Conservation (phyloP, 176 grass and related monocot species). For the Aegilops umbellulata region DNA sequence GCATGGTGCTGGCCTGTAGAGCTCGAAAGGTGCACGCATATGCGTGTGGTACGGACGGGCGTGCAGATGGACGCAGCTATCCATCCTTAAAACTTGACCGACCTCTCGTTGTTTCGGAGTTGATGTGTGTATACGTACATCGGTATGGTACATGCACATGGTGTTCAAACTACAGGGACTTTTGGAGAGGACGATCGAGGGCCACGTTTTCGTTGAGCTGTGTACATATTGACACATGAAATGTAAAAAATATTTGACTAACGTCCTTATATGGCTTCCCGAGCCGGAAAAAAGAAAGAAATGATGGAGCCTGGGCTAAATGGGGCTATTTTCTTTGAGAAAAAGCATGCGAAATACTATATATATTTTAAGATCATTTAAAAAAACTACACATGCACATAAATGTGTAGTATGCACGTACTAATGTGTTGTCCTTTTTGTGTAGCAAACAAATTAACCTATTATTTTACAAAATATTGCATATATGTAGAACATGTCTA, state of each 20-base stretch:
- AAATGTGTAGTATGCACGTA: no score
- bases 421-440: no score
- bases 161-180: background rate
- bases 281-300: no score
- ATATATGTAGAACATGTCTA: no score
- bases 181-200: background rate
- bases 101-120: background rate
- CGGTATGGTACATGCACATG: background rate
- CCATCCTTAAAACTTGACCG: background rate
- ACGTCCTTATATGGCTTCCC: no score
- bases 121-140: background rate
- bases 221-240: background rate
- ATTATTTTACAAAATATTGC: no score
- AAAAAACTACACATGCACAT: no score
- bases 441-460: no score
- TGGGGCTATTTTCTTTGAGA: no score
- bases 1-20: background rate
- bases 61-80: background rate
- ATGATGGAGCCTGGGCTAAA: no score
- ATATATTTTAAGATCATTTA: no score
- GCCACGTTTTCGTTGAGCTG: background rate
- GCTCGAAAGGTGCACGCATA: background rate
- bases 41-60: background rate
- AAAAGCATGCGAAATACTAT: no score
- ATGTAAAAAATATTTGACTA: background rate